A percentile compares a stretch with the other conserved stretches of the same genome.
Evolutionary conservation across 208 protist genomes (phyloP).

Genomic region (Leishmania amazonensis): DNA sequence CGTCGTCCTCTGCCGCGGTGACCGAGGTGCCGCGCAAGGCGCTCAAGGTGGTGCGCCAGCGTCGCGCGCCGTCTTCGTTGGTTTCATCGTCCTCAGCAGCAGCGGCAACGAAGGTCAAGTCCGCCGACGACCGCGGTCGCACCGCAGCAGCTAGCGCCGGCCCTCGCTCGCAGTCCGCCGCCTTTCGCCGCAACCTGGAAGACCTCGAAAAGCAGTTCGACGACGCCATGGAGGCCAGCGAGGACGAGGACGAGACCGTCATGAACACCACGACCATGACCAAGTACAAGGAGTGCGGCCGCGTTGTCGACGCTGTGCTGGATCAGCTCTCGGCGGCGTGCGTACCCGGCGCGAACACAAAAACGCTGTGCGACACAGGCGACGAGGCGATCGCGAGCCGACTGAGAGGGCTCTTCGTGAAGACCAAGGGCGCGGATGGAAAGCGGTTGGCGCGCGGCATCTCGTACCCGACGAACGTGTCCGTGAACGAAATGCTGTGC

Average conservation of each 20-base stretch:
- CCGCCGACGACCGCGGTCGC: constrained; percentile 4
- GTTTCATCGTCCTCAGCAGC: neutral
- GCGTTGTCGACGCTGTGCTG: constrained; percentile 93
- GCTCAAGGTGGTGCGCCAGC: constrained; percentile 24
- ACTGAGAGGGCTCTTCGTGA: constrained; percentile 64
- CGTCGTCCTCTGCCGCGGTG: neutral
- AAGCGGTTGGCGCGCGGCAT: constrained; percentile 88
- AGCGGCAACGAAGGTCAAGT: neutral
- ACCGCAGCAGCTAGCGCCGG: constrained; percentile 7
- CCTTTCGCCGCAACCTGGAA: constrained; percentile 58
- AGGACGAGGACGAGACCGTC: constrained; percentile 80
- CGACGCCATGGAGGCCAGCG: constrained; percentile 65
- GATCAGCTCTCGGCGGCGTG: constrained; percentile 64
- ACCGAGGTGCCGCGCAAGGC: constrained; percentile 25
- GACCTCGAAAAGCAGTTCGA: constrained; percentile 59
- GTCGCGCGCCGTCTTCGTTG: constrained; percentile 15
- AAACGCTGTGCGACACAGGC: constrained; percentile 68
- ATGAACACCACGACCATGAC: constrained; percentile 91
- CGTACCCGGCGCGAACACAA: constrained; percentile 78
- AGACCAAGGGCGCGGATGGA: constrained; percentile 67
- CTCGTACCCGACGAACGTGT: constrained; percentile 98
- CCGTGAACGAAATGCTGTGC: constrained; percentile 96
- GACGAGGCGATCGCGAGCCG: constrained; percentile 56
- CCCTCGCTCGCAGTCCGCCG: constrained; percentile 27
- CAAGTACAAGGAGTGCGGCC: constrained; percentile 95